A percentile compares a stretch with the other conserved stretches of the same genome.
These are phyloP conservation scores for Biscogniauxia marginata DNA, from an alignment of 2,329 filamentous ascomycete species.

Conservation along the genomic window DNA sequence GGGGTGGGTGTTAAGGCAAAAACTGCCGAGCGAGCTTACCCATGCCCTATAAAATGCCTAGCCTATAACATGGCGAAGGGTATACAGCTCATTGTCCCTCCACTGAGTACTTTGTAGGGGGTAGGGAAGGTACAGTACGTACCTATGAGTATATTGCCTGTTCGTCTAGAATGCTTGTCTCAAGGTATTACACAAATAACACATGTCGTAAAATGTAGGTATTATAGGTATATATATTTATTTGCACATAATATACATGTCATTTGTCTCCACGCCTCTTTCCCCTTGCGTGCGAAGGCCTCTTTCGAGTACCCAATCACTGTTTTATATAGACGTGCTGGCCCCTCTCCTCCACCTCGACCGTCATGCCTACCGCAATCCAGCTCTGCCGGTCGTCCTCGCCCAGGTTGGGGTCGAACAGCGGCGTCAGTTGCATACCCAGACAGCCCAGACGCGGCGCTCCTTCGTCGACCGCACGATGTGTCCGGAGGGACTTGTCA, in stretches of 20 bases:
- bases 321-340: constrained; percentile 43
- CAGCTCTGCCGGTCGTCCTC: constrained; percentile 37
- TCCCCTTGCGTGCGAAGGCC: too few relatives aligned
- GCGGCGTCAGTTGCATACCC: constrained; percentile 65
- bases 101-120: too few relatives aligned
- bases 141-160: too few relatives aligned
- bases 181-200: too few relatives aligned
- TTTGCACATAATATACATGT: not conserved
- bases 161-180: too few relatives aligned
- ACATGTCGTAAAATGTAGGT: too few relatives aligned
- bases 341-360: constrained; percentile 49
- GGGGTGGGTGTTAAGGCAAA: not conserved
- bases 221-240: not conserved
- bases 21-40: not conserved
- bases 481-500: constrained; percentile 55
- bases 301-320: constrained; percentile 13
- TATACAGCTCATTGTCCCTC: too few relatives aligned
- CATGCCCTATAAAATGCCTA: not conserved
- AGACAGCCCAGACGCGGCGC: constrained; percentile 56
- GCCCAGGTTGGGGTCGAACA: constrained; percentile 39
- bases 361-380: constrained; percentile 56
- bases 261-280: not conserved
- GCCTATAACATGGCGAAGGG: not conserved
- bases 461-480: constrained; percentile 60
- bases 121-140: too few relatives aligned